Percentiles rank a stretch among this genome's conserved stretches.
phyloP scores from a whole-genome alignment of 441 rosid genomes.

The Erodium chrysanthum region DNA sequence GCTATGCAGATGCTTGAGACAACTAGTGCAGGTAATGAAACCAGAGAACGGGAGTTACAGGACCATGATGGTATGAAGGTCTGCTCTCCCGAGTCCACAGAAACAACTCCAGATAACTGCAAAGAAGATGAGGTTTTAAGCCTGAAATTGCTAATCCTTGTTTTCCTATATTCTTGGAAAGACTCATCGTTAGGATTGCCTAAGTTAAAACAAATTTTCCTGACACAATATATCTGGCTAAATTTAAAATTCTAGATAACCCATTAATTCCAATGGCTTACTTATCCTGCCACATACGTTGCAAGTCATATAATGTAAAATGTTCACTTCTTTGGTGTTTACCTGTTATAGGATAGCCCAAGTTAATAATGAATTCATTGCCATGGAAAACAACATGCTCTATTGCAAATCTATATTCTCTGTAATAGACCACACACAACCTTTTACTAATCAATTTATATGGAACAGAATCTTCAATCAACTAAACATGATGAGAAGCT shows the following conservation, averaged over 20 bases:
- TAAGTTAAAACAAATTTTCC: neutral
- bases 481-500: conserved; percentile 19
- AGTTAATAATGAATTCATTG: neutral
- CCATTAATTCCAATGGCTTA: neutral
- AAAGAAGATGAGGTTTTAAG: conserved; percentile 17
- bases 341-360: conserved; percentile 1
- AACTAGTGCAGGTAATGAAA: conserved; percentile 9
- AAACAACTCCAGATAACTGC: conserved; percentile 9
- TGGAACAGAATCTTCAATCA: conserved; percentile 26
- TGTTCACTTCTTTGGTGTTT: neutral
- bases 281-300: neutral
- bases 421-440: conserved; percentile 1
- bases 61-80: neutral
- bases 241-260: too few species aligned
- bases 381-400: neutral
- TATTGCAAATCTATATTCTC: neutral
- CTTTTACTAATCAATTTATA: conserved; percentile 19
- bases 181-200: too few species aligned
- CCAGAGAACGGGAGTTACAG: conserved; percentile 10
- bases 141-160: neutral
- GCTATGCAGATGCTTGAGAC: conserved; percentile 15
- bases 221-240: neutral
- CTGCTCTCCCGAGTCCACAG: conserved; percentile 6
- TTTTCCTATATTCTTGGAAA: neutral
- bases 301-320: neutral